Evolutionary conservation across 2,329 filamentous ascomycete genomes (phyloP).

Genomic region (Trichoderma sp.): DNA sequence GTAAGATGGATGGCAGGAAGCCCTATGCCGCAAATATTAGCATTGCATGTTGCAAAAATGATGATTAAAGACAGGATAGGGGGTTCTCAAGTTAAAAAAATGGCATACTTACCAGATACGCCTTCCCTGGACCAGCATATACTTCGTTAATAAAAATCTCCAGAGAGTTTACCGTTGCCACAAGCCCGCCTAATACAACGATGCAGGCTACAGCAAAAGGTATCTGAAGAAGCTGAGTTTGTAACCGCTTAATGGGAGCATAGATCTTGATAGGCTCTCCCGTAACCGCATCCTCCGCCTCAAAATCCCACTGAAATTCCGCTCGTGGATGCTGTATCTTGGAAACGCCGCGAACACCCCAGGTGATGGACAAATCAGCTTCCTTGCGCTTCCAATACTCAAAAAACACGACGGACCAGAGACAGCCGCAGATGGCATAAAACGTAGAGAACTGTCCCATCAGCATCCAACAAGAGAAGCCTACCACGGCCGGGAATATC

Average conservation of each 20-base stretch:
- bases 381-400: conserved; percentile 98
- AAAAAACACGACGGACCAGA: conserved; percentile 89
- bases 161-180: conserved; percentile 82
- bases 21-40: conserved; percentile 49
- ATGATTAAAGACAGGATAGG: no score
- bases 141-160: conserved; percentile 96
- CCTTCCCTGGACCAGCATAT: conserved; percentile 85
- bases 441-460: conserved; percentile 79
- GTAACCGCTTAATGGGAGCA: conserved; percentile 69
- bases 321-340: conserved; percentile 73
- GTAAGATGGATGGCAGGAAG: conserved; percentile 83
- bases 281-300: conserved; percentile 75
- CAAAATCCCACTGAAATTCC: conserved; percentile 76
- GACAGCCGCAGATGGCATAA: conserved; percentile 72
- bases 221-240: conserved; percentile 75
- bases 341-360: conserved; percentile 84
- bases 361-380: conserved; percentile 78
- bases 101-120: conserved; percentile 63
- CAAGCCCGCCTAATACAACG: conserved; percentile 72
- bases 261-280: conserved; percentile 77
- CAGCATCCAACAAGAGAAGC: conserved; percentile 75
- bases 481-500: conserved; percentile 76
- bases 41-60: not conserved
- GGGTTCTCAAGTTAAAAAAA: not conserved
- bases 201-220: conserved; percentile 79